Conservation (phyloP, 495 filamentous ascomycete species). For the Rhypophila decipiens region DNA sequence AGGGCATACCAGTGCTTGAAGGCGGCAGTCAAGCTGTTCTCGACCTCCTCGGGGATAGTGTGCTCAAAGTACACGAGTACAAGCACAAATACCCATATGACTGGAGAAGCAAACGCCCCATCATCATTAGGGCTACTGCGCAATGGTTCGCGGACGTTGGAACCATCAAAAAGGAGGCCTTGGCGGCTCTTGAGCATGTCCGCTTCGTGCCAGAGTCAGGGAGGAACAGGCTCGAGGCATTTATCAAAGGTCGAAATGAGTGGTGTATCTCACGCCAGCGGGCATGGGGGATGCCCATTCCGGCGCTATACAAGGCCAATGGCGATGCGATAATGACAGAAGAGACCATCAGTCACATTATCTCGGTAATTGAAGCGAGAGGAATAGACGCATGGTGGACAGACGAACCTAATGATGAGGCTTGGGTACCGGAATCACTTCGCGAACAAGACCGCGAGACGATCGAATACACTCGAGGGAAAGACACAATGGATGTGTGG, state of each 20-base stretch:
- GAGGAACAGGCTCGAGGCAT: slow-evolving; percentile 67
- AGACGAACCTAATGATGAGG: slow-evolving; percentile 62
- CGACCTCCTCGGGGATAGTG: slow-evolving; percentile 49
- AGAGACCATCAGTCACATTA: slow-evolving; percentile 78
- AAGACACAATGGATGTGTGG: slow-evolving; percentile 99
- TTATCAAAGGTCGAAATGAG: slow-evolving; percentile 79
- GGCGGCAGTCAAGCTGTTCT: slow-evolving; percentile 66
- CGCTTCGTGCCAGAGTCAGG: slow-evolving; percentile 71
- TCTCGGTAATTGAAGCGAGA: slow-evolving; percentile 63
- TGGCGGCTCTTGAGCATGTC: slow-evolving; percentile 62
- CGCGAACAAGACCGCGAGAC: slow-evolving; percentile 14
- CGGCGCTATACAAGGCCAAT: slow-evolving; percentile 71
- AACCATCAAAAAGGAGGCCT: slow-evolving; percentile 64
- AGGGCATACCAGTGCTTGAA: slow-evolving; percentile 34
- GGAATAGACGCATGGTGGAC: slow-evolving; percentile 94
- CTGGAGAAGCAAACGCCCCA: slow-evolving; percentile 88
- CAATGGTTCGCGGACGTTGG: slow-evolving; percentile 97
- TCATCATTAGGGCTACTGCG: slow-evolving; percentile 85
- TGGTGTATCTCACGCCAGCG: slow-evolving; percentile 99
- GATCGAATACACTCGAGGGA: slow-evolving; percentile 60
- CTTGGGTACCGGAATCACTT: slow-evolving; percentile 64
- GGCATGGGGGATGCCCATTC: slow-evolving; percentile 94
- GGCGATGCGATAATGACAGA: slow-evolving; percentile 69
- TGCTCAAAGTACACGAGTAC: slow-evolving; percentile 63
- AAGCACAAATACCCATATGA: slow-evolving; percentile 95